phyloP scores from a whole-genome alignment of 768 basidiomycete genomes.

The Cyclocybe aegerita region DNA sequence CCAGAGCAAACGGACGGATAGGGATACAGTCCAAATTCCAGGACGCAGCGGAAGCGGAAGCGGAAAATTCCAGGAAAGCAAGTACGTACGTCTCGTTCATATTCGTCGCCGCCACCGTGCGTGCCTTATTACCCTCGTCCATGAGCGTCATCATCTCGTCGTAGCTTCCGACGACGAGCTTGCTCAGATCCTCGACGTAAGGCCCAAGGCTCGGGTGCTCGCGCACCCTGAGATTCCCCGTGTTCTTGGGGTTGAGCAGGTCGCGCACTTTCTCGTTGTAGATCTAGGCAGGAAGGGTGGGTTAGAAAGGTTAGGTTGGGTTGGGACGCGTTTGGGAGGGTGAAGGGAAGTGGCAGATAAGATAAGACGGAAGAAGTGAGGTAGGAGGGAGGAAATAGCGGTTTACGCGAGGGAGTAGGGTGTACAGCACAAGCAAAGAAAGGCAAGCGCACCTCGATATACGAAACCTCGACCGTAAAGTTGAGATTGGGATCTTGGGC shows the following conservation, averaged over 20 bases:
- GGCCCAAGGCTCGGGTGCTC: constrained; percentile 96
- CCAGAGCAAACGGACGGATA: no score
- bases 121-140: constrained; percentile 99
- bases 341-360: no score
- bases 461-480: constrained; percentile 97
- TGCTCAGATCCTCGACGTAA: constrained; percentile 98
- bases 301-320: neutral
- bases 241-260: constrained; percentile 95
- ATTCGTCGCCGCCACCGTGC: constrained; percentile 97
- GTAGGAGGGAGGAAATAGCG: no score
- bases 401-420: no score
- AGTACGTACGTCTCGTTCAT: constrained; percentile 94
- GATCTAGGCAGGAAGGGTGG: constrained; percentile 47
- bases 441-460: constrained; percentile 72
- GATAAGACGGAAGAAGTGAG: no score
- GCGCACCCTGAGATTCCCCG: constrained; percentile 92
- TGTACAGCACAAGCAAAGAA: neutral
- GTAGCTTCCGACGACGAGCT: constrained; percentile 87
- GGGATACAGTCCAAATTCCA: neutral
- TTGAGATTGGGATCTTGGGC: constrained; percentile 63
- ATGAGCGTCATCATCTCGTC: constrained; percentile 99
- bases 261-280: constrained; percentile 99
- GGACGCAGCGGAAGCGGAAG: neutral
- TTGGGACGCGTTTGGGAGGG: neutral
- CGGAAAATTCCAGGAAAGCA: constrained; percentile 7